phyloP scores from a whole-genome alignment of 2,329 filamentous ascomycete genomes.

The Nannizziopsis arthrosporioides region DNA sequence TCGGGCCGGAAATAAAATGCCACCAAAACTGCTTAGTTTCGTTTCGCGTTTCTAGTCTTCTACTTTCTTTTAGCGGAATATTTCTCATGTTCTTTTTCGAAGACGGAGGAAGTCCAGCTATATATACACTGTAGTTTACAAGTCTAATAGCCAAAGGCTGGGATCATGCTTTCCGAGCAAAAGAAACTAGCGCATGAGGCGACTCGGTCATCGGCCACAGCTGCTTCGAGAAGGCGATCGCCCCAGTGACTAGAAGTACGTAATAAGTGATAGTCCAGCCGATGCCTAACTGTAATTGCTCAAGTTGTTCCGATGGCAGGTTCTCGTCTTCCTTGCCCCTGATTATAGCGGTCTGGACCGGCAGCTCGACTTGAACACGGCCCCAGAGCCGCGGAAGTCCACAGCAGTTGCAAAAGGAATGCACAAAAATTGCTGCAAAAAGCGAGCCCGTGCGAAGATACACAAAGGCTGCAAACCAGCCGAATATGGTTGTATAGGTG shows the following conservation, averaged over 20 bases:
- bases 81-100: no score
- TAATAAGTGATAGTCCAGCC: constrained; percentile 74
- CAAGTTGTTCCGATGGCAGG: constrained; percentile 18
- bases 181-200: constrained; percentile 26
- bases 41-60: no score
- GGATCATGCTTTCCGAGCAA: constrained; percentile 14
- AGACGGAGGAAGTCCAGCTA: no score
- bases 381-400: constrained; percentile 83
- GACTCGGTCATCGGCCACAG: constrained; percentile 61
- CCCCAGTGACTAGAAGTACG: constrained; percentile 58
- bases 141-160: neutral
- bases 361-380: constrained; percentile 46
- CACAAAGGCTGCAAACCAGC: constrained; percentile 82
- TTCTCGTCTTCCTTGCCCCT: constrained; percentile 34
- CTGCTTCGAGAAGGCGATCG: constrained; percentile 56
- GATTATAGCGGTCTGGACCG: constrained; percentile 25
- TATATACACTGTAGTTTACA: neutral
- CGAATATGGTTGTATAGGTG: constrained; percentile 82
- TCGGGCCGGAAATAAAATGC: no score
- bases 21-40: no score
- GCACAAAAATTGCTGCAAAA: constrained; percentile 60
- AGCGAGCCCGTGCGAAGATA: constrained; percentile 77
- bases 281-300: constrained; percentile 28
- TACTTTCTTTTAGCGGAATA: no score
- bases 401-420: constrained; percentile 86